Conservation (phyloP, 257 asterid genomes). For the Verbascum thapsus region DNA sequence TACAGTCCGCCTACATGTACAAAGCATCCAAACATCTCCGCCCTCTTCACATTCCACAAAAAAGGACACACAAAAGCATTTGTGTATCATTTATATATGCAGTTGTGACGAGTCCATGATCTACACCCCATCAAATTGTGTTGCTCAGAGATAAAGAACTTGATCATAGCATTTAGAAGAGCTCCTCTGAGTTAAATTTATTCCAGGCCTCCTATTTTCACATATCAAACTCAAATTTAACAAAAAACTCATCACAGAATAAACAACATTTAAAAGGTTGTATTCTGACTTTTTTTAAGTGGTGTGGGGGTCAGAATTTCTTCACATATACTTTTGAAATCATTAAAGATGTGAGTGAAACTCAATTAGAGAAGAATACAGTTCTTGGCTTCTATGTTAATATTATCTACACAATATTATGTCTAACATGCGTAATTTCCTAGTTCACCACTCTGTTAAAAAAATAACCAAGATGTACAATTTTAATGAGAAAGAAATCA, state of each 20-base stretch:
- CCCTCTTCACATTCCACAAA: slow-evolving; percentile 33
- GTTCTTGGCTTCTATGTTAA: too few species aligned
- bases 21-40: slow-evolving; percentile 40
- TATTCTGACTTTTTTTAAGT: too few species aligned
- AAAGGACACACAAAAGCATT: slow-evolving; percentile 30
- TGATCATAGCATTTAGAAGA: slow-evolving; percentile 54
- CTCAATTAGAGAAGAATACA: too few species aligned
- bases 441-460: not conserved
- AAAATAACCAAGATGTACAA: too few species aligned
- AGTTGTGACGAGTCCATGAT: slow-evolving; percentile 21
- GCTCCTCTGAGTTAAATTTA: slow-evolving; percentile 99
- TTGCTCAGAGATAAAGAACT: slow-evolving; percentile 31
- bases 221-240: slow-evolving; percentile 34
- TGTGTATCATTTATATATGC: slow-evolving; percentile 24
- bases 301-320: too few species aligned
- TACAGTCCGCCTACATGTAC: slow-evolving; percentile 49
- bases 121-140: slow-evolving; percentile 30
- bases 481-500: not conserved
- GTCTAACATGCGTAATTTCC: not conserved
- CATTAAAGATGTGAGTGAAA: too few species aligned
- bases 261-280: not conserved
- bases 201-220: slow-evolving; percentile 93
- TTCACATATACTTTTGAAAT: too few species aligned
- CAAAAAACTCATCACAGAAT: slow-evolving; percentile 9
- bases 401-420: too few species aligned